Percentiles rank a stretch among this genome's conserved stretches.
Evolutionary conservation across 371 early-diverging fungal species (phyloP).

Genomic region (Actinomortierella ambigua): DNA sequence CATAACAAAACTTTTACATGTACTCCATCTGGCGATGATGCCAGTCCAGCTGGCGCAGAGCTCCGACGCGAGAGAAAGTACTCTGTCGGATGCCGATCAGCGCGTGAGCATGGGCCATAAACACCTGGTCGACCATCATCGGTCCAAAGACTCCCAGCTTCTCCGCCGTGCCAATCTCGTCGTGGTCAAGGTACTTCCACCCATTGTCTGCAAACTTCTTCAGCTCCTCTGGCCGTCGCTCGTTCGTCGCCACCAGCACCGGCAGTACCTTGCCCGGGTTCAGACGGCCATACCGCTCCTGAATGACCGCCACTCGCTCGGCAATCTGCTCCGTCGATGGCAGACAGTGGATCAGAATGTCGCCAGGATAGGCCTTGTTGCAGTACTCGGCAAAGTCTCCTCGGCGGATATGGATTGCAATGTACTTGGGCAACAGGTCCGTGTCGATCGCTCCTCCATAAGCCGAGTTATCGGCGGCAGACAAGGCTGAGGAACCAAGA

Average conservation of each 20-base stretch:
- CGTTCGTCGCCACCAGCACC: constrained; percentile 40
- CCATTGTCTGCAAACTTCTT: constrained; percentile 41
- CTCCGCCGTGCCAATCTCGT: constrained; percentile 26
- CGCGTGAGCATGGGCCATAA: constrained; percentile 36
- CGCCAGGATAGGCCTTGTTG: constrained; percentile 24
- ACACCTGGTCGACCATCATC: constrained; percentile 40
- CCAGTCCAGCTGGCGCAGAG: constrained; percentile 39
- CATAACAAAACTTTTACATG: constrained; percentile 12
- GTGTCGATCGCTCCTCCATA: constrained; percentile 3
- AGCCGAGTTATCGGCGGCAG: no score
- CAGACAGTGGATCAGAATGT: constrained; percentile 33
- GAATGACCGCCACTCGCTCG: constrained; percentile 24
- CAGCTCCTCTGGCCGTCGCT: constrained; percentile 34
- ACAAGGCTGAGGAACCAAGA: no score
- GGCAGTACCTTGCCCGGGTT: constrained; percentile 27
- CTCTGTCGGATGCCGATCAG: constrained; percentile 40
- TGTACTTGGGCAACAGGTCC: constrained; percentile 24
- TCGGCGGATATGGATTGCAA: constrained; percentile 37
- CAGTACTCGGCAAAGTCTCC: constrained; percentile 45
- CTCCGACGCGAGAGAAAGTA: constrained; percentile 39
- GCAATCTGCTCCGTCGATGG: constrained; percentile 37
- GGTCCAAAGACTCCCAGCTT: constrained; percentile 36
- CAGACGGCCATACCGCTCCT: constrained; percentile 4
- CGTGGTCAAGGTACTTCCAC: constrained; percentile 34
- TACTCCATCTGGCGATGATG: constrained; percentile 29